Conservation (phyloP, 768 basidiomycete genomes). For the Amanita rubescens region DNA sequence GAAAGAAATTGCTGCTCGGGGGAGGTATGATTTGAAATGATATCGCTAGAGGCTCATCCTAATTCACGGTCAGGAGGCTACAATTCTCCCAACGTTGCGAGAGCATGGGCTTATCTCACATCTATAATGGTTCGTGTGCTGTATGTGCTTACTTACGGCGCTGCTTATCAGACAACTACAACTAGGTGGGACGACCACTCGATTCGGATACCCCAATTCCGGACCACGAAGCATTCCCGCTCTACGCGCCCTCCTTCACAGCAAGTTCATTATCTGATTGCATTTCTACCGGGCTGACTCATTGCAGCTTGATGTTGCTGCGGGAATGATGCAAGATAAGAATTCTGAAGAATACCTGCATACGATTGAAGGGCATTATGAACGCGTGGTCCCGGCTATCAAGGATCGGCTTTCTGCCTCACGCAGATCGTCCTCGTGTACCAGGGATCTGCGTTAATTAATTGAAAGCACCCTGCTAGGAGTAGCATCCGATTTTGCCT, state of each 20-base stretch:
- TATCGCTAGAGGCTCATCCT: slow-evolving; percentile 9
- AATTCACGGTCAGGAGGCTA: slow-evolving; percentile 64
- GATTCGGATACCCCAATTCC: slow-evolving; percentile 61
- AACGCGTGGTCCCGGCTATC: slow-evolving; percentile 24
- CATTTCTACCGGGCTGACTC: background rate
- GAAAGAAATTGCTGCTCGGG: slow-evolving; percentile 64
- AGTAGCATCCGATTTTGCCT: too few species aligned
- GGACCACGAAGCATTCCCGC: slow-evolving; percentile 64
- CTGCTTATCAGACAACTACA: background rate
- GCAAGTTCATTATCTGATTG: slow-evolving; percentile 14
- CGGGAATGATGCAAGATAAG: slow-evolving; percentile 67
- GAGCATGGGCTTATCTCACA: slow-evolving; percentile 83
- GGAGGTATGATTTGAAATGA: slow-evolving; percentile 40
- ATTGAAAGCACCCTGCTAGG: too few species aligned
- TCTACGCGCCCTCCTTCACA: slow-evolving; percentile 76
- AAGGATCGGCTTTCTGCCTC: slow-evolving; percentile 26
- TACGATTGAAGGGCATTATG: slow-evolving; percentile 34
- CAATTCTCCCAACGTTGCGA: slow-evolving; percentile 71
- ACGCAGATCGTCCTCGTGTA: slow-evolving; percentile 40
- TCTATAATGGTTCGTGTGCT: slow-evolving; percentile 53
- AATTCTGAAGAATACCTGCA: slow-evolving; percentile 56
- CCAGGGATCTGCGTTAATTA: too few species aligned
- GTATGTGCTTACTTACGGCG: background rate
- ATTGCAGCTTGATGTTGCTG: slow-evolving; percentile 54
- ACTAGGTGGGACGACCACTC: slow-evolving; percentile 48